Base-by-base conservation (phyloP, 441 rosid species). In the Arabidopsis hybrid region DNA sequence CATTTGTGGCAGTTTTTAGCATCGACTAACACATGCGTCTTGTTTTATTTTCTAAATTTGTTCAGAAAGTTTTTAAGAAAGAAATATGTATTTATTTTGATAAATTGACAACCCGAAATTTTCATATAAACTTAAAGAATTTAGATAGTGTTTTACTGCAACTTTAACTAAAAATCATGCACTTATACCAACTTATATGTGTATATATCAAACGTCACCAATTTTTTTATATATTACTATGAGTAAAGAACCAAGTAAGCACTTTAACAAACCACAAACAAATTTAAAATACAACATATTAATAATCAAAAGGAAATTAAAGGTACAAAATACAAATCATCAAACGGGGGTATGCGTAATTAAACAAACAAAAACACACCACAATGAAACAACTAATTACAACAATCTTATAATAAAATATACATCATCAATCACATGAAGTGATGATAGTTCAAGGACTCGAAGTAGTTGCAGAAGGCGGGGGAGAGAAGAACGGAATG, bases 1-100 rank as follows among this genome's bases (percentile, higher is more conserved):
- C 71, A 66, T 34, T 32, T 31, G 8, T 7, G 55, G 35, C 35
- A 56, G 2, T 2, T 58, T 57, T 57, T 56, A 56, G 7, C 36
- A 69, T 35, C 45, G 21, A 47, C 65, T 35, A 32, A 7, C 77
- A 46, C 78, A 66, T 74, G 72, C 35, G 38, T 73, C 72, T 58
- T 73, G 67, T 58, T 65, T 65, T 31, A 13, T 36, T 51, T 18
- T 36, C 58, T 35, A 35, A 65, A 8, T 12, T 36, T 50, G 29
- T 63, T 63, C 40, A 59, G 45, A 58, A 58, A 1, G 29, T 4
- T 31, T 4, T 4, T 29, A 29, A 21, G 26, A 21, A 21, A 21
- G 26, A 21, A 21, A 21, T 21, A 21, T 21, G 26, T 21, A 21
- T 21, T 21, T 21, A 29, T 26, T 52, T 53, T 29, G 17, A 11